A percentile compares a stretch with the other conserved stretches of the same genome.
These are phyloP conservation scores for Coniochaeta pulveracea DNA, from an alignment of 2,329 filamentous ascomycete species.

Conservation along the genomic window DNA sequence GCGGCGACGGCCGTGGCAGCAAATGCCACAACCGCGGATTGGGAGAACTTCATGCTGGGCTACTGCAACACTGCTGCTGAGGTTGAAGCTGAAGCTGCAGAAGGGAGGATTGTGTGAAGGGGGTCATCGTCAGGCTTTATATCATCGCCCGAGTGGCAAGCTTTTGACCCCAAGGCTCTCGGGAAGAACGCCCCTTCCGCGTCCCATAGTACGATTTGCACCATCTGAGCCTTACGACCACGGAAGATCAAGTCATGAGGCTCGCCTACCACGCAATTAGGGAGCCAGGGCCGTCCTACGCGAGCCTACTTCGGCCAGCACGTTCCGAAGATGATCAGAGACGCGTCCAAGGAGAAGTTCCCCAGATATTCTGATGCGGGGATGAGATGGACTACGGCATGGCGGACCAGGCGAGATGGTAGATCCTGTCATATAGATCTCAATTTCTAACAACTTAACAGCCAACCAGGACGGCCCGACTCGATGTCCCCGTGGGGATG, in stretches of 20 bases:
- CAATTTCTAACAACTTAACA: slow-evolving; percentile 12
- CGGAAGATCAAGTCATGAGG: slow-evolving; percentile 4
- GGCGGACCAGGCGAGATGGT: slow-evolving; percentile 12
- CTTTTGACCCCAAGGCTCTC: slow-evolving; percentile 1
- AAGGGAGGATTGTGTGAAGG: slow-evolving; percentile 5
- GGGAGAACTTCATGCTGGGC: slow-evolving; percentile 23
- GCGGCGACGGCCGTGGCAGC: slow-evolving; percentile 22
- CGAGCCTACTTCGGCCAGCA: slow-evolving; percentile 15
- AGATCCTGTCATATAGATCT: slow-evolving; percentile 13
- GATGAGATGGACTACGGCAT: slow-evolving; percentile 9
- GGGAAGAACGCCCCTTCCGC: not conserved
- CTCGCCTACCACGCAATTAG: slow-evolving; percentile 16
- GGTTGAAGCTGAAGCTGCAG: slow-evolving; percentile 8
- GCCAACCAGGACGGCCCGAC: slow-evolving; percentile 9
- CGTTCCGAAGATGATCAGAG: slow-evolving; percentile 16
- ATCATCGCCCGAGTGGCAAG: slow-evolving; percentile 6
- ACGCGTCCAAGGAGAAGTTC: slow-evolving; percentile 10
- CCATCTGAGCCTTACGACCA: not conserved
- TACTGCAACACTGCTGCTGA: slow-evolving; percentile 5
- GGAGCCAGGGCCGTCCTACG: slow-evolving; percentile 20
- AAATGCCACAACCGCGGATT: slow-evolving; percentile 22
- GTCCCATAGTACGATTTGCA: slow-evolving; percentile 3
- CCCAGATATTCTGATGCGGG: slow-evolving; percentile 13
- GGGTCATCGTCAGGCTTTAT: slow-evolving; percentile 14
- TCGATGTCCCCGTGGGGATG: slow-evolving; percentile 8